A percentile compares a stretch with the other conserved stretches of the same genome.
Conservation (phyloP, 352 stramenopile species). For the Globisporangium emineosum region DNA sequence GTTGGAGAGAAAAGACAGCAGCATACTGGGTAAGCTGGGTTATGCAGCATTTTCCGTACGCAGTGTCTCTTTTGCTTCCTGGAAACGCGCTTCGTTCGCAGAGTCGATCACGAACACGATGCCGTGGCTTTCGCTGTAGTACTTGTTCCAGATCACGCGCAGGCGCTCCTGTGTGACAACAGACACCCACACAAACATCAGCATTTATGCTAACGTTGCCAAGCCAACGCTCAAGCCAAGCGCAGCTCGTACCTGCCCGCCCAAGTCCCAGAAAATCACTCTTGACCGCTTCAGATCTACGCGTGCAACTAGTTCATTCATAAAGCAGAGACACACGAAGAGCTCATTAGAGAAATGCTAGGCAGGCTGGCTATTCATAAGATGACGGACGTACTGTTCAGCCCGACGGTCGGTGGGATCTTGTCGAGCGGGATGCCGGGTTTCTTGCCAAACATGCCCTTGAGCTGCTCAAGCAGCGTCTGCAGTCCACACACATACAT, state of each 20-base stretch:
- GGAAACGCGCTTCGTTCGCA: constrained; percentile 80
- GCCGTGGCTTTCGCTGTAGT: constrained; percentile 91
- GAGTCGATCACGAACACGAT: constrained; percentile 91
- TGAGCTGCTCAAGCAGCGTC: constrained; percentile 90
- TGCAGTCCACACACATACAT: constrained; percentile 17
- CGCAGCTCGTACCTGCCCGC: constrained; percentile 63
- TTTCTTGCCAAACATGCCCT: constrained; percentile 89
- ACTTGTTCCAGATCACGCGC: constrained; percentile 92
- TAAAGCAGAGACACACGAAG: not conserved
- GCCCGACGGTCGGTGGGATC: constrained; percentile 89
- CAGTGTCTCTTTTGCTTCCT: constrained; percentile 86
- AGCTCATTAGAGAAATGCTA: not conserved
- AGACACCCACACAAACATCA: not conserved
- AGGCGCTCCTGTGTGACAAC: constrained; percentile 55
- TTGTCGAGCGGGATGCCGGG: constrained; percentile 87
- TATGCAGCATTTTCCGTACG: constrained; percentile 33
- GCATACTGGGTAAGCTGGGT: not conserved
- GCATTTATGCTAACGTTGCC: not conserved
- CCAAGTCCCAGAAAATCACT: constrained; percentile 92
- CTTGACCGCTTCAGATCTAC: constrained; percentile 82
- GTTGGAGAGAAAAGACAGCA: not conserved
- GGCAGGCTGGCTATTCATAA: not conserved
- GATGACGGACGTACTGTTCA: constrained; percentile 68
- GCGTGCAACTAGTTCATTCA: constrained; percentile 46
- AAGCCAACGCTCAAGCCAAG: too few species aligned